Evolutionary conservation across 116 monocot genomes (phyloP).

Genomic region (Phalaenopsis hybrid): DNA sequence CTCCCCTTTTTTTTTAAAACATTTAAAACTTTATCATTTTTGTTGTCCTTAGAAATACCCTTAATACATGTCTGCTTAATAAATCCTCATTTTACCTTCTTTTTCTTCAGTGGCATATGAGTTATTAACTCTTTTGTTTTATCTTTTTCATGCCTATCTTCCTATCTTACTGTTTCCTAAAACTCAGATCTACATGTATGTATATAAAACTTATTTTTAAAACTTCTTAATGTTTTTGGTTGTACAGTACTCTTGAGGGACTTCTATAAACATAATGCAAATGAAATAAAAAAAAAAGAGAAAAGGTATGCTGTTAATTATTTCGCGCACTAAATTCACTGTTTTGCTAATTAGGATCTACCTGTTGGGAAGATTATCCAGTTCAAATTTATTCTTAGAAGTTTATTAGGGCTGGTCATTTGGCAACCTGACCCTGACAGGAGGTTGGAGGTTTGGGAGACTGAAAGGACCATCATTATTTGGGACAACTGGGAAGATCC

Average conservation of each 20-base stretch:
- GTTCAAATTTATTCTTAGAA: constrained; percentile 39
- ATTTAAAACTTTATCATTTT: neutral
- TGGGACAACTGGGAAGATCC: constrained; percentile 30
- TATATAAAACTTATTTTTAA: too few relatives aligned
- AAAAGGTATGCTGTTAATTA: neutral
- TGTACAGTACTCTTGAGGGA: too few relatives aligned
- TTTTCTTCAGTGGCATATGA: neutral
- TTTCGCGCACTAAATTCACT: neutral
- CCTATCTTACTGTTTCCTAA: neutral
- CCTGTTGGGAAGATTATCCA: constrained; percentile 26
- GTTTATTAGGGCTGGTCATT: constrained; percentile 14
- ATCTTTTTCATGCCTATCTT: neutral
- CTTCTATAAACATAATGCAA: too few relatives aligned
- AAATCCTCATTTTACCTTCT: neutral
- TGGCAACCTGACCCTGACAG: constrained; percentile 43
- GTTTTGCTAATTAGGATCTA: constrained; percentile 19
- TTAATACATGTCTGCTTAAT: neutral
- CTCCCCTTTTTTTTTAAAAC: neutral
- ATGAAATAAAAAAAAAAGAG: too few relatives aligned
- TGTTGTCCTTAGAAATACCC: neutral
- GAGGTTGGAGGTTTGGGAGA: constrained; percentile 17
- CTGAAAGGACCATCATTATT: constrained; percentile 28
- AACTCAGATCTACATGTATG: neutral
- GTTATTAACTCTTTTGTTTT: neutral
- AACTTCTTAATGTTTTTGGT: too few relatives aligned